Percentiles rank a stretch among this genome's conserved stretches.
Evolutionary conservation across 1,284 basidiomycete species (phyloP).

Genomic region (Rugosomyces carneus): DNA sequence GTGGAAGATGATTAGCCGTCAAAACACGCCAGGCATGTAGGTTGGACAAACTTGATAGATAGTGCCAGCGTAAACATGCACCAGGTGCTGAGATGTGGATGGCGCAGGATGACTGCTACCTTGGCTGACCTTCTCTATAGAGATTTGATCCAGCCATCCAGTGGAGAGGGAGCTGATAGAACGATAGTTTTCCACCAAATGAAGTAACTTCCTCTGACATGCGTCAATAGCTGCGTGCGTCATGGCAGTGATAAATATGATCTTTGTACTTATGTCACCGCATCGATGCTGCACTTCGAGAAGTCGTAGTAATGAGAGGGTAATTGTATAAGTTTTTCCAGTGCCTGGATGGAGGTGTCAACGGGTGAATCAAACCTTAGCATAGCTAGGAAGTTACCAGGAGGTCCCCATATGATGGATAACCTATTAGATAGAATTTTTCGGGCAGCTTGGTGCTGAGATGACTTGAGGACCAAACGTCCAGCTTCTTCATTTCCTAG

Average conservation of each 20-base stretch:
- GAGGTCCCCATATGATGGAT: slow-evolving; percentile 44
- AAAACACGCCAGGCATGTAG: neutral
- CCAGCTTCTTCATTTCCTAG: slow-evolving; percentile 29
- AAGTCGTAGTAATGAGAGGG: slow-evolving; percentile 38
- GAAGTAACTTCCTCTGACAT: slow-evolving; percentile 32
- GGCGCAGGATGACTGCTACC: slow-evolving; percentile 34
- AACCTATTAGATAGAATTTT: slow-evolving; percentile 36
- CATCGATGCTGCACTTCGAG: slow-evolving; percentile 32
- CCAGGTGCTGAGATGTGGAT: slow-evolving; percentile 15
- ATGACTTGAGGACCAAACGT: slow-evolving; percentile 35
- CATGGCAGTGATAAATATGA: slow-evolving; percentile 43
- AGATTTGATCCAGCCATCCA: slow-evolving; percentile 34
- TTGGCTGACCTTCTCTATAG: slow-evolving; percentile 33
- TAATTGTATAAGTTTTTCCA: slow-evolving; percentile 46
- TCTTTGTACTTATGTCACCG: slow-evolving; percentile 23
- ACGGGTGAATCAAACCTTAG: neutral
- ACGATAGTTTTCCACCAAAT: slow-evolving; percentile 32
- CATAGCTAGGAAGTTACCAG: slow-evolving; percentile 24
- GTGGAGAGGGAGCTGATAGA: slow-evolving; percentile 28
- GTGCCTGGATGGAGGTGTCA: slow-evolving; percentile 27
- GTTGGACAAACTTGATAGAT: slow-evolving; percentile 34
- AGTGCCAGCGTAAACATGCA: slow-evolving; percentile 40
- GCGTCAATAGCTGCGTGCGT: slow-evolving; percentile 47
- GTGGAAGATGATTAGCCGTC: neutral
- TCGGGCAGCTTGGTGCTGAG: slow-evolving; percentile 38